Base-by-base conservation (phyloP, 805 yeast genomes). In the Yarrowia sp. region DNA sequence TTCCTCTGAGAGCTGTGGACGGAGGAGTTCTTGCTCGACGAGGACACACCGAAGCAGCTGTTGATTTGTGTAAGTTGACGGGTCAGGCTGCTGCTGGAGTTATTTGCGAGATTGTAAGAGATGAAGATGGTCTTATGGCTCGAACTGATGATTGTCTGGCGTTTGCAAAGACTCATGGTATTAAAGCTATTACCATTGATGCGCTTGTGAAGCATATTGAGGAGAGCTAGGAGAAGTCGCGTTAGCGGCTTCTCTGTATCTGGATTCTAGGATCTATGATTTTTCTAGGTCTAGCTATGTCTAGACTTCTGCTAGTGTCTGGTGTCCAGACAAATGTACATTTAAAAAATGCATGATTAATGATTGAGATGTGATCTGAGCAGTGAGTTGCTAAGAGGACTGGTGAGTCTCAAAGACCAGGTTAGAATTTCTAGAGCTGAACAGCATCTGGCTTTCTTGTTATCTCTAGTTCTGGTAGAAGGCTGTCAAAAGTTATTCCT, bases 11-110 rank as follows among this genome's bases (percentile, higher is more conserved):
- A 70, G 98, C 98, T 2, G 89, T 82, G 21, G 89, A 89, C 24
- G 96, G 97, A 0, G 87, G 96, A 62, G 85, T 95, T 65, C 79
- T 85, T 65, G 78, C 79, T 58, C 88, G 99, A 80, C 81, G 89
- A 66, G 99, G 99, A 16, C 99, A 95, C 75, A 95, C 99, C 11
- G 99, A 95, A 78, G 98, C 99, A 17, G 92, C 91, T 28, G 96
- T 95, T 11, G 96, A 93, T 73, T 80, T 95, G 68, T 87, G 96
- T 73, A 78, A 79, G 71, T 80, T 92, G 71, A 82, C 93, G 7
- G 92, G 91, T 0, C 80, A 89, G 70, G 83, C 84, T 68, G 96
- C 95, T 1, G 99, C 91, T 1, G 96, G 89, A 16, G 95, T 89
- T 38, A 93, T 95, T 70, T 90, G 98, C 76, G 99, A 95, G 78